Evolutionary conservation across 768 basidiomycete species (phyloP), one percentile per base, ranked within the genome.

Genomic region (Pisolithus sp.): DNA sequence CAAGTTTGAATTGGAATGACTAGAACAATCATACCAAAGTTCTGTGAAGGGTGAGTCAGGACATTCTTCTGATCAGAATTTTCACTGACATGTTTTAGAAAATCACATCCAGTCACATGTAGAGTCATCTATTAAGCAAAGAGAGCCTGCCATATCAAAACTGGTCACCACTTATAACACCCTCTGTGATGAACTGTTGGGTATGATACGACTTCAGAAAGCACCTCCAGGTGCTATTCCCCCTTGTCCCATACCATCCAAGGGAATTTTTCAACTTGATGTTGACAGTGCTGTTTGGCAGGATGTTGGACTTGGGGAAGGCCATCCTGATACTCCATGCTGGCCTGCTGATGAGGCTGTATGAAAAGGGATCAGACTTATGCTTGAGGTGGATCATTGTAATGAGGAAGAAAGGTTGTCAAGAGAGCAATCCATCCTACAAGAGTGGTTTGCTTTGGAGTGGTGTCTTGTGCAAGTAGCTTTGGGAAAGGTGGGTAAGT

Each of bases 211-310:
- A 5, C 13, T 39, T 1, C 17, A 48, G 18, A 56, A 58, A 38
- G 67, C 67, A 5, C 70, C 70, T 15, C 17, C 24, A 4, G 53
- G 58, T 31, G 62, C 64, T 4, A n/a, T 59, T 7, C 50, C 55
- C 1, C 71, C 68, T n/a, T 26, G 39, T 10, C 48, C 39, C 13
- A 66, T 71, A 36, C 50, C 58, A 7, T 28, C 18, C 2, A 42
- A 59, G 9, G 53, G 57, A 6, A 43, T 73, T 5, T 73, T 65
- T 46, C 44, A 53, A 1, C 56, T 73, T 3, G 66, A 71, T 56
- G 18, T 41, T 41, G 68, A 71, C 57, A 65, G 68, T 56, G 55
- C 54, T 10, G 67, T 71, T 7, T 72, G 70, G 70, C 61, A 68
- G 42, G 63, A 70, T 44, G 24, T 61, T 51, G 67, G 65, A 1